Evolutionary conservation across 2,329 filamentous ascomycete species (phyloP).

Genomic region (Alternaria solani): DNA sequence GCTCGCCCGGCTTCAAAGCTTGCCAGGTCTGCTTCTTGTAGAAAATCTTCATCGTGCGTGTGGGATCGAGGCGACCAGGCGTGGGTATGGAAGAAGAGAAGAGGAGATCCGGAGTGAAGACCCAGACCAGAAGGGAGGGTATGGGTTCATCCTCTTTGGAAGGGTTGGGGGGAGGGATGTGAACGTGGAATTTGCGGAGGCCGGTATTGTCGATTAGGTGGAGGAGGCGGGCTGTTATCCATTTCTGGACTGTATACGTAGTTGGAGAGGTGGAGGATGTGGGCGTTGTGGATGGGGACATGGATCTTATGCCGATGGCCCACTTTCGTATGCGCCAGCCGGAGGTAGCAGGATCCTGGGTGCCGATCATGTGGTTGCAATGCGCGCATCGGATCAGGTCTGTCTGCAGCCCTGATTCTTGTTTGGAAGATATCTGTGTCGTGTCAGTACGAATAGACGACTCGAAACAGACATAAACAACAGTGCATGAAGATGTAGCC

Average conservation of each 20-base stretch:
- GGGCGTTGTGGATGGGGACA: background rate
- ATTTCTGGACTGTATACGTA: constrained; percentile 48
- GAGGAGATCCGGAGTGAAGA: constrained; percentile 67
- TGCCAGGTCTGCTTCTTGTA: constrained; percentile 53
- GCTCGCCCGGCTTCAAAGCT: constrained; percentile 38
- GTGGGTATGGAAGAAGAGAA: constrained; percentile 59
- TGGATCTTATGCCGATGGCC: constrained; percentile 46
- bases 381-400: constrained; percentile 47
- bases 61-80: constrained; percentile 44
- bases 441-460: constrained; percentile 17
- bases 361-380: constrained; percentile 49
- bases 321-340: constrained; percentile 63
- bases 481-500: constrained; percentile 37
- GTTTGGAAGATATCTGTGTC: constrained; percentile 13
- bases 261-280: constrained; percentile 10
- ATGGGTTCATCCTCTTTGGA: constrained; percentile 11
- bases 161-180: constrained; percentile 13
- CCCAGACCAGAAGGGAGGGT: constrained; percentile 59
- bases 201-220: constrained; percentile 64
- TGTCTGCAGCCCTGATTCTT: constrained; percentile 9
- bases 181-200: constrained; percentile 65
- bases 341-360: constrained; percentile 53
- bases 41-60: constrained; percentile 66
- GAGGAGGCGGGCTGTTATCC: constrained; percentile 65
- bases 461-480: background rate